Evolutionary conservation across 2,329 filamentous ascomycete genomes (phyloP).

Genomic region (Phoma sp.): DNA sequence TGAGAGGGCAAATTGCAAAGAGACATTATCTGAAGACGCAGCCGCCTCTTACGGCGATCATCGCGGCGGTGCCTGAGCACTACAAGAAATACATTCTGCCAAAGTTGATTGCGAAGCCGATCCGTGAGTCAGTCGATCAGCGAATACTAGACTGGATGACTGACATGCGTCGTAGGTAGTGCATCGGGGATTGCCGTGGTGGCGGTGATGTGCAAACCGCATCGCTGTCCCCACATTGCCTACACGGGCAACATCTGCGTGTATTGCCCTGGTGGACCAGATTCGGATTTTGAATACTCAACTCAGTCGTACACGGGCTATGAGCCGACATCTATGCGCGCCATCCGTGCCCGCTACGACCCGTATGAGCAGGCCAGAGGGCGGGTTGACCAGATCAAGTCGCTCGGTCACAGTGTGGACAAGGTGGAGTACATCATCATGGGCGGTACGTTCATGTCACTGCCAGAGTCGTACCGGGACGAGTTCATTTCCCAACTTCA

Average conservation of each 20-base stretch:
- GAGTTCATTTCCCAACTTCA: constrained; percentile 95
- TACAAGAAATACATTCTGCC: constrained; percentile 99
- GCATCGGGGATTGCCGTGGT: constrained; percentile 98
- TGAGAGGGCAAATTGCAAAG: constrained; percentile 86
- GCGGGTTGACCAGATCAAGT: constrained; percentile 94
- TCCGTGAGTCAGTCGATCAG: constrained; percentile 63
- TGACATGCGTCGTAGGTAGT: constrained; percentile 65
- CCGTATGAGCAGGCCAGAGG: constrained; percentile 97
- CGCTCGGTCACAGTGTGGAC: constrained; percentile 93
- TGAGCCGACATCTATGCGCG: constrained; percentile 97
- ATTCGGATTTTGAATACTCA: constrained; percentile 98
- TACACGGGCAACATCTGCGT: constrained; percentile 99
- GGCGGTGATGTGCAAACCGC: constrained; percentile 99
- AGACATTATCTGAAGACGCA: constrained; percentile 89
- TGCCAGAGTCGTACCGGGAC: constrained; percentile 86
- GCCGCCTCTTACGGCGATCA: constrained; percentile 93
- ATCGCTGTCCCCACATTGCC: constrained; percentile 95
- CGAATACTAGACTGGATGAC: neutral
- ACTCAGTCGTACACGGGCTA: constrained; percentile 99
- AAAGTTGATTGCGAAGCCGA: constrained; percentile 95
- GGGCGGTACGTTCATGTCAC: constrained; percentile 99
- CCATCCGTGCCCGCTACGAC: constrained; percentile 95
- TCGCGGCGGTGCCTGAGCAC: constrained; percentile 97
- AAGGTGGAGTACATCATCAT: constrained; percentile 99
- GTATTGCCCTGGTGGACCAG: constrained; percentile 95